phyloP scores from a whole-genome alignment of 2,329 filamentous ascomycete genomes.

The Hypoxylon sp. region DNA sequence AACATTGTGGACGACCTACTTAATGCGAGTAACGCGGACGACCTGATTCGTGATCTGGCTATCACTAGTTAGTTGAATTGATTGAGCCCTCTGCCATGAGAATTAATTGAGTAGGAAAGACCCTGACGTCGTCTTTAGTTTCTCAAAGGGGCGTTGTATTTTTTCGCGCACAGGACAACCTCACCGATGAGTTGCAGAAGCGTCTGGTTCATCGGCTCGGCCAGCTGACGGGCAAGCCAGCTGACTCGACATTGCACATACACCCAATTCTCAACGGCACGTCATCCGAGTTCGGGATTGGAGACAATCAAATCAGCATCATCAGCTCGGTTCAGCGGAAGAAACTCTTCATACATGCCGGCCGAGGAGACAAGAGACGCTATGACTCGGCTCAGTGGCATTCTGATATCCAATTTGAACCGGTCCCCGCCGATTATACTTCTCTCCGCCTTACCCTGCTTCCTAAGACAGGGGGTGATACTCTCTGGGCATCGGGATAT shows the following conservation, averaged over 20 bases:
- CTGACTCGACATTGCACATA: slow-evolving; percentile 71
- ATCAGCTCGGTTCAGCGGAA: slow-evolving; percentile 68
- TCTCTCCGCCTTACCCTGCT: slow-evolving; percentile 71
- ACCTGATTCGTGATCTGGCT: slow-evolving; percentile 71
- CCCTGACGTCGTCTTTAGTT: slow-evolving; percentile 58
- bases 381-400: slow-evolving; percentile 66
- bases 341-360: slow-evolving; percentile 55
- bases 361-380: slow-evolving; percentile 53
- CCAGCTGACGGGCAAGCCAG: slow-evolving; percentile 71
- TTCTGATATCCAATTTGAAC: slow-evolving; percentile 73
- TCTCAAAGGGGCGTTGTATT: slow-evolving; percentile 76
- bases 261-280: slow-evolving; percentile 70
- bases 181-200: slow-evolving; percentile 73
- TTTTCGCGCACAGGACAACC: slow-evolving; percentile 71
- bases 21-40: slow-evolving; percentile 66
- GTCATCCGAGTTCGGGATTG: slow-evolving; percentile 65
- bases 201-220: slow-evolving; percentile 71
- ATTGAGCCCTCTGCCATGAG: slow-evolving; percentile 1
- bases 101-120: neutral
- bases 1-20: slow-evolving; percentile 70
- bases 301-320: slow-evolving; percentile 71
- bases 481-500: slow-evolving; percentile 75
- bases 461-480: slow-evolving; percentile 70
- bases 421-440: slow-evolving; percentile 72
- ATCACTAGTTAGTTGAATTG: slow-evolving; percentile 65